phyloP scores from a whole-genome alignment of 1,284 basidiomycete species.

The Stereum hirsutum region DNA sequence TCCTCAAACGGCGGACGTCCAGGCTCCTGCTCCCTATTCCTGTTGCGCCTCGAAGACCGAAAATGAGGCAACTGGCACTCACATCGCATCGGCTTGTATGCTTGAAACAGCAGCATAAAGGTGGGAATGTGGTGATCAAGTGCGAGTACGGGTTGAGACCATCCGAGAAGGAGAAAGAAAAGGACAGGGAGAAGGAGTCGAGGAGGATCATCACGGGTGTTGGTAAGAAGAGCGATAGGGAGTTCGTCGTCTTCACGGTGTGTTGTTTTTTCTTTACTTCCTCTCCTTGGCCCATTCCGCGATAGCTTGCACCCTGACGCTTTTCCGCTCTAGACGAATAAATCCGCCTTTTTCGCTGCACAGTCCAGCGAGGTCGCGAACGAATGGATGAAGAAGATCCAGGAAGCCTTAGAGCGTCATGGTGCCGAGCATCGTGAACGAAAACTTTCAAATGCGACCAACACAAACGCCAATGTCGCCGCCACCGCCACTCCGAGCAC shows the following conservation, averaged over 20 bases:
- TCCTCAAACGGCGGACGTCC: constrained; percentile 50
- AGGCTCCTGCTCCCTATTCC: constrained; percentile 44
- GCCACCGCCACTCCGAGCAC: too few relatives aligned
- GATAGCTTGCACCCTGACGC: neutral
- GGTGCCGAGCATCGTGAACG: constrained; percentile 5
- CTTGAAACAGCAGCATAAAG: constrained; percentile 35
- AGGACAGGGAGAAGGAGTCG: constrained; percentile 20
- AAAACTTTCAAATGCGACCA: constrained; percentile 3
- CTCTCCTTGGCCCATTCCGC: neutral
- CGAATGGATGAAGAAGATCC: constrained; percentile 46
- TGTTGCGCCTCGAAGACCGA: constrained; percentile 39
- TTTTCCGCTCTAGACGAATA: constrained; percentile 33
- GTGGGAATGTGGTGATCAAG: constrained; percentile 33
- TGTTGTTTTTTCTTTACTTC: constrained; percentile 13
- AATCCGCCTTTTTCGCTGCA: constrained; percentile 43
- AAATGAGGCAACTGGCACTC: constrained; percentile 46
- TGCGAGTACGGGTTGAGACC: constrained; percentile 35
- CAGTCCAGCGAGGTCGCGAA: constrained; percentile 27
- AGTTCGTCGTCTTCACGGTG: constrained; percentile 58
- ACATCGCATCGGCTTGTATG: constrained; percentile 51
- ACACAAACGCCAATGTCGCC: too few relatives aligned
- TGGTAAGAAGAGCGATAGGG: constrained; percentile 44
- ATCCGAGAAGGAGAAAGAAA: constrained; percentile 21
- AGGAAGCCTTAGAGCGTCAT: constrained; percentile 22
- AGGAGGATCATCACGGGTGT: constrained; percentile 33